These are phyloP conservation scores for Kazachstania kunashirensis DNA, from an alignment of 805 yeast genomes.

Conservation along the genomic window DNA sequence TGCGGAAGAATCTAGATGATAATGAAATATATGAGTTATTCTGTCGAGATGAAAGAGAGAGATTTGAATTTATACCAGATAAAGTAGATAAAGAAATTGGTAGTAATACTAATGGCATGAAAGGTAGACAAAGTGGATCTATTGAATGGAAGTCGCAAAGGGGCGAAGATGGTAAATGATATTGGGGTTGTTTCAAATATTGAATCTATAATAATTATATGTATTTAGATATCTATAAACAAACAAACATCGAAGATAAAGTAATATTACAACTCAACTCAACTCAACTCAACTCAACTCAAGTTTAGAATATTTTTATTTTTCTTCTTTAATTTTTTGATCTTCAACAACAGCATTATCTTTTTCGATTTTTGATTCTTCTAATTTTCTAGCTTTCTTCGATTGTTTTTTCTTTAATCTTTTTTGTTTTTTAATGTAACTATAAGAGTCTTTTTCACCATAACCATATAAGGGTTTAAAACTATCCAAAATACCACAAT, in stretches of 20 bases:
- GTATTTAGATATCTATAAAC: conserved; percentile 2
- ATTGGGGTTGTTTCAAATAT: not conserved
- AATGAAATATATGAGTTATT: conserved; percentile 31
- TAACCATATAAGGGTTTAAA: conserved; percentile 84
- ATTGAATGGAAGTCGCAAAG: conserved; percentile 65
- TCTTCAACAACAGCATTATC: not conserved
- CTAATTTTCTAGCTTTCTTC: conserved; percentile 12
- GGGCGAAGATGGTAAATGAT: conserved; percentile 59
- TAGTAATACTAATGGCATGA: not conserved
- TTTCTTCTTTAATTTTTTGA: not conserved
- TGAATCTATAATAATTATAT: not conserved
- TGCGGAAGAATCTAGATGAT: conserved; percentile 26
- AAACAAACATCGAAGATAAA: not conserved
- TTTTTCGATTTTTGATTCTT: not conserved
- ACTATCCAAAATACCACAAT: conserved; percentile 87
- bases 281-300: no score
- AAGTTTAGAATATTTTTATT: no score
- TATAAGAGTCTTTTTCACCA: conserved; percentile 41
- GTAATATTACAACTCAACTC: no score
- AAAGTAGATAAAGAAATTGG: not conserved
- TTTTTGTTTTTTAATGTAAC: conserved; percentile 25
- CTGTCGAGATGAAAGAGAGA: conserved; percentile 28
- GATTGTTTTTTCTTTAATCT: conserved; percentile 24
- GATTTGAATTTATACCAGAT: conserved; percentile 20
- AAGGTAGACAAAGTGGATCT: conserved; percentile 62